These are phyloP conservation scores for Venturia asperata DNA, from an alignment of 2,329 filamentous ascomycete genomes.

Conservation along the genomic window DNA sequence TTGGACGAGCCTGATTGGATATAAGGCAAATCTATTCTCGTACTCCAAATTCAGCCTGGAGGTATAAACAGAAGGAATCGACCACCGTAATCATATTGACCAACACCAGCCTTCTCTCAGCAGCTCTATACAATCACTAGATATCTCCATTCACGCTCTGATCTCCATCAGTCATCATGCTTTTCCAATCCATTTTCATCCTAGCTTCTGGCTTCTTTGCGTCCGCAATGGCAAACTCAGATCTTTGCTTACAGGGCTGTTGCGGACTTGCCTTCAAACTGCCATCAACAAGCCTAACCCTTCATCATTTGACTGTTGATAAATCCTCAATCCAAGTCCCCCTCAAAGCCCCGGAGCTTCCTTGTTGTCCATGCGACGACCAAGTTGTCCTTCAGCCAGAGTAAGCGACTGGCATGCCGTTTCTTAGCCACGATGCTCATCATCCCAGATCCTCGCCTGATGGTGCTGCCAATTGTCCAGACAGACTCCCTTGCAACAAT, in stretches of 20 bases:
- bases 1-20: neutral
- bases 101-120: neutral
- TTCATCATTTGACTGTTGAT: slow-evolving; percentile 24
- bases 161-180: neutral
- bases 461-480: neutral
- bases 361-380: slow-evolving; percentile 1
- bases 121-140: neutral
- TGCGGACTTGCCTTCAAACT: neutral
- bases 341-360: neutral
- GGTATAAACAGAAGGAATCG: neutral
- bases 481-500: neutral
- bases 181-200: neutral
- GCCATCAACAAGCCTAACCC: neutral
- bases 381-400: neutral
- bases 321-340: slow-evolving; percentile 25
- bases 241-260: neutral
- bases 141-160: neutral
- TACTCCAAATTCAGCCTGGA: neutral
- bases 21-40: neutral
- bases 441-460: neutral
- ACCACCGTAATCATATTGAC: neutral
- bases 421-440: neutral
- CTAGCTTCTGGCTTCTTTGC: neutral
- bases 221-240: neutral
- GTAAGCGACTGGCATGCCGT: neutral